Conservation (phyloP, 345 rosid species). For the Bretschneidera sinensis region DNA sequence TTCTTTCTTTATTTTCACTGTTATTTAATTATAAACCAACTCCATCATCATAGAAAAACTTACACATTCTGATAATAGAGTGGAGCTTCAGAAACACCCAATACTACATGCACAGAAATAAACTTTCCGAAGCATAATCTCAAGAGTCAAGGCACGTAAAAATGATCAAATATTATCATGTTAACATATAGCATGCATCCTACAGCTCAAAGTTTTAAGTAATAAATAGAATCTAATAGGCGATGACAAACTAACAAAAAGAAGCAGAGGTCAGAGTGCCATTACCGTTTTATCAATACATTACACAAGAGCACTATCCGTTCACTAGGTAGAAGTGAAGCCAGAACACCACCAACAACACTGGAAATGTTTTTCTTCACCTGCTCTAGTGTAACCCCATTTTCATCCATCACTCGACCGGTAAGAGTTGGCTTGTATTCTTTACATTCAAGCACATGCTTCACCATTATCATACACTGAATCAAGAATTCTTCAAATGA, state of each 20-base stretch:
- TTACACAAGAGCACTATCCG: slow-evolving; percentile 76
- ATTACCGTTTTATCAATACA: slow-evolving; percentile 86
- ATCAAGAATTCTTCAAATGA: slow-evolving; percentile 77
- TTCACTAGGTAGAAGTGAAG: slow-evolving; percentile 79
- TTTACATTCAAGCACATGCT: slow-evolving; percentile 82
- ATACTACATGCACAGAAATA: no score
- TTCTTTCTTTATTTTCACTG: no score
- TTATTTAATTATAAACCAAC: no score
- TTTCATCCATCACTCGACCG: slow-evolving; percentile 92
- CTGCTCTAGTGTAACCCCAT: slow-evolving; percentile 64
- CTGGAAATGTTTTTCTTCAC: slow-evolving; percentile 73
- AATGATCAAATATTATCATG: no score
- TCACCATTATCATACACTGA: slow-evolving; percentile 97
- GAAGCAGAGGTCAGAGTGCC: not conserved
- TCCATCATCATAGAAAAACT: not conserved
- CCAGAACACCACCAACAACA: slow-evolving; percentile 59
- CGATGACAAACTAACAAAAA: not conserved
- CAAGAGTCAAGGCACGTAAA: not conserved
- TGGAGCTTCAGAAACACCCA: not conserved
- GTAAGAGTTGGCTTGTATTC: slow-evolving; percentile 82
- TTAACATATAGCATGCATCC: not conserved
- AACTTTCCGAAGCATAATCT: not conserved
- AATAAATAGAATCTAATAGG: no score
- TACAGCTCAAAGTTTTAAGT: not conserved
- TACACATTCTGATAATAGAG: not conserved